phyloP scores from a whole-genome alignment of 2,329 filamentous ascomycete genomes.

The Zarea fungicola region DNA sequence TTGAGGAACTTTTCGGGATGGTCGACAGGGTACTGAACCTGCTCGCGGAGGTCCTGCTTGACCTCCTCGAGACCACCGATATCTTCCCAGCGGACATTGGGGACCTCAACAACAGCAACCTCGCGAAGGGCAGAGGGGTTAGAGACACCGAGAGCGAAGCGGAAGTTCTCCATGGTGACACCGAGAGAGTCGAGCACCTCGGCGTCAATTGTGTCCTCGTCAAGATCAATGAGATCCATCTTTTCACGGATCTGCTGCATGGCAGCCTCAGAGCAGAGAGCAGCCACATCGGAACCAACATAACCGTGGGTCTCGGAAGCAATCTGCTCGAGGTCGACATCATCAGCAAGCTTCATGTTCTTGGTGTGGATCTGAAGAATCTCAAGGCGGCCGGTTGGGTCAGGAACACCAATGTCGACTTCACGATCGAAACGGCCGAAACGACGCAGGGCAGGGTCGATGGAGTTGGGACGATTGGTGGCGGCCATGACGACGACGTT shows the following conservation, averaged over 20 bases:
- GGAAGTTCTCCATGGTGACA: constrained; percentile 99
- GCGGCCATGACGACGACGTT: constrained; percentile 99
- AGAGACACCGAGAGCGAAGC: constrained; percentile 93
- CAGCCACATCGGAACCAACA: constrained; percentile 96
- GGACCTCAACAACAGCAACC: constrained; percentile 97
- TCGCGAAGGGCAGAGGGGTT: constrained; percentile 98
- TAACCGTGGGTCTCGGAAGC: constrained; percentile 98
- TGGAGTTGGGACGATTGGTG: constrained; percentile 97
- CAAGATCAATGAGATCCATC: constrained; percentile 99
- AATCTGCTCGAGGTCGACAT: constrained; percentile 95
- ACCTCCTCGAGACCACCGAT: constrained; percentile 97
- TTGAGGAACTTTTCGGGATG: constrained; percentile 99
- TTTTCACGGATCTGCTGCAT: constrained; percentile 99
- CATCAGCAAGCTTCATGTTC: constrained; percentile 99
- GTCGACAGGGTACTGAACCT: constrained; percentile 97
- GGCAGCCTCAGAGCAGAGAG: constrained; percentile 95
- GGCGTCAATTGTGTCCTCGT: constrained; percentile 97
- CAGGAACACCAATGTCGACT: constrained; percentile 96
- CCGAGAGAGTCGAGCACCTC: constrained; percentile 97
- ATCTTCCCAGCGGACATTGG: constrained; percentile 99
- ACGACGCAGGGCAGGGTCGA: constrained; percentile 93
- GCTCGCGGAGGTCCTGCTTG: constrained; percentile 99
- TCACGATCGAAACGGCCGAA: constrained; percentile 99
- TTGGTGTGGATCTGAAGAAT: constrained; percentile 99
- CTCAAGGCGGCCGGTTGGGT: constrained; percentile 96